A percentile compares a stretch with the other conserved stretches of the same genome.
Evolutionary conservation across 2,329 filamentous ascomycete species (phyloP).

Genomic region (Huntiella decipiens): DNA sequence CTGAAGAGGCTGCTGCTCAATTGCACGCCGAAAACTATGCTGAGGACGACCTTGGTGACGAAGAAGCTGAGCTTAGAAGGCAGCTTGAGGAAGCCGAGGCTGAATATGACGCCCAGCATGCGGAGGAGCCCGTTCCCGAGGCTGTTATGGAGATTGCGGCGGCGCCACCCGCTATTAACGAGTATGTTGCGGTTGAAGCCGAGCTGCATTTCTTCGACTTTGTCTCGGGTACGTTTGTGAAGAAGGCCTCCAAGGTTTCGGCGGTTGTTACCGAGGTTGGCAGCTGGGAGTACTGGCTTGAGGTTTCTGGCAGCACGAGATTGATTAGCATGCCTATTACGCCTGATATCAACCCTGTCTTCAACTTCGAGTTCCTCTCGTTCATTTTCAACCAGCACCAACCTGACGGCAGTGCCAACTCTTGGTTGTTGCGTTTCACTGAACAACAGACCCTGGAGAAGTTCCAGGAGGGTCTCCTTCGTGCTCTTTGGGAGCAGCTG

Average conservation of each 20-base stretch:
- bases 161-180: conserved; percentile 46
- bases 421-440: conserved; percentile 85
- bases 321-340: conserved; percentile 77
- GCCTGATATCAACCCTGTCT: conserved; percentile 90
- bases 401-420: conserved; percentile 74
- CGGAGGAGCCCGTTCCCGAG: conserved; percentile 1
- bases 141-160: not conserved
- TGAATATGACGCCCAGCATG: not conserved
- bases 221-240: conserved; percentile 62
- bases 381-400: conserved; percentile 98
- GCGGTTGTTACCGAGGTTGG: conserved; percentile 74
- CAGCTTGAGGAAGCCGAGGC: conserved; percentile 1
- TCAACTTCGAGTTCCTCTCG: conserved; percentile 97
- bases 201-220: conserved; percentile 94
- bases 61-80: conserved; percentile 21
- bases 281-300: conserved; percentile 89
- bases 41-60: conserved; percentile 29
- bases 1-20: conserved; percentile 1
- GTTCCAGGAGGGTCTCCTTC: conserved; percentile 89
- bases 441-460: conserved; percentile 61
- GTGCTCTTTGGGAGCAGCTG: conserved; percentile 87
- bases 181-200: conserved; percentile 54
- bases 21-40: conserved; percentile 2
- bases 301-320: conserved; percentile 58
- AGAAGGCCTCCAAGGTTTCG: conserved; percentile 56